Evolutionary conservation across 1,139 yeast species (phyloP).

Genomic region (Kodamaea suecica): DNA sequence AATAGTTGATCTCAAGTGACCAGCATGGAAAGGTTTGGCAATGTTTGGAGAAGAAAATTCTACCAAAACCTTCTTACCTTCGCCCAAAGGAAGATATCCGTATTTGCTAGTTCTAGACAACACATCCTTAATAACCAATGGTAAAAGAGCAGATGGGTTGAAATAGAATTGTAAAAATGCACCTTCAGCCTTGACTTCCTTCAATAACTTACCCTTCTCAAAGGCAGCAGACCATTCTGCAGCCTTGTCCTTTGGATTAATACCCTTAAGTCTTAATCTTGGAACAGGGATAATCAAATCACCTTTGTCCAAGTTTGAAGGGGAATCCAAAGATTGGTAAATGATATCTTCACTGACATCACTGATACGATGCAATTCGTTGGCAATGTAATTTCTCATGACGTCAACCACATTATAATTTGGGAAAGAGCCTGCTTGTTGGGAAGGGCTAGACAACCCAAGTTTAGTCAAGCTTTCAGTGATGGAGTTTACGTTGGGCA

Average conservation of each 20-base stretch:
- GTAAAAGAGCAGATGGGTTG: constrained; percentile 60
- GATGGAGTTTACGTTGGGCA: constrained; percentile 25
- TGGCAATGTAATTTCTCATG: constrained; percentile 84
- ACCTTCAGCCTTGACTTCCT: constrained; percentile 78
- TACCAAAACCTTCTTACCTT: constrained; percentile 67
- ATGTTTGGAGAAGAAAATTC: constrained; percentile 98
- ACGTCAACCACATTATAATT: constrained; percentile 73
- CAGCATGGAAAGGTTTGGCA: constrained; percentile 99
- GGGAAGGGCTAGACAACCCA: background rate
- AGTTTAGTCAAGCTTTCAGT: constrained; percentile 31
- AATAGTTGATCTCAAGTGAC: constrained; percentile 95
- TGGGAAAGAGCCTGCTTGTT: constrained; percentile 49
- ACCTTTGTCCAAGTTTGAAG: constrained; percentile 84
- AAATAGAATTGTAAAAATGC: constrained; percentile 90
- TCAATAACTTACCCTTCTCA: constrained; percentile 64
- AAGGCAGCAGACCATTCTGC: constrained; percentile 73
- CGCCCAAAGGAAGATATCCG: constrained; percentile 77
- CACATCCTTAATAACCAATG: constrained; percentile 69
- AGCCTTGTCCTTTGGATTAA: constrained; percentile 82
- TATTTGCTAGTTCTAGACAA: constrained; percentile 57
- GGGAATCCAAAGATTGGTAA: constrained; percentile 86
- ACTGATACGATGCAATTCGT: constrained; percentile 69
- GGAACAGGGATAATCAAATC: constrained; percentile 92
- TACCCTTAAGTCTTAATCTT: constrained; percentile 84
- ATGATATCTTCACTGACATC: constrained; percentile 68